phyloP scores from a whole-genome alignment of 1,284 basidiomycete genomes.

The Pyrrhoderma noxium region DNA sequence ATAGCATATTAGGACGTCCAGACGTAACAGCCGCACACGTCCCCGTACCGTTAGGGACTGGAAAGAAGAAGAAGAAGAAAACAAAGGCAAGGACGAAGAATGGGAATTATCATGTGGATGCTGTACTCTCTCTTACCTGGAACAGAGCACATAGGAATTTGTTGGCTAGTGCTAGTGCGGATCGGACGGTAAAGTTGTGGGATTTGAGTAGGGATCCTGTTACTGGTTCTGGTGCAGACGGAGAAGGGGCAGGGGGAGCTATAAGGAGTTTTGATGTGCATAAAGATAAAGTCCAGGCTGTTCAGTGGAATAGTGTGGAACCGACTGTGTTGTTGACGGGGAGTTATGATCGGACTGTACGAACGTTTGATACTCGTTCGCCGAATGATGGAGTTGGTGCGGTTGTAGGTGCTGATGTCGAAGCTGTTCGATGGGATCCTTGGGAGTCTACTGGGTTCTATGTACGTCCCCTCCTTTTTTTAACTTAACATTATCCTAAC shows the following conservation, averaged over 20 bases:
- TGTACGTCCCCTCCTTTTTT: conserved; percentile 40
- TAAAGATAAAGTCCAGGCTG: conserved; percentile 95
- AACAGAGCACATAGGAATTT: conserved; percentile 85
- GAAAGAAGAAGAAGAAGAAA: conserved; percentile 94
- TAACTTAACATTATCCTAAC: conserved; percentile 6
- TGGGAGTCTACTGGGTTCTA: conserved; percentile 87
- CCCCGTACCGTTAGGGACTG: conserved; percentile 71
- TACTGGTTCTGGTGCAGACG: conserved; percentile 25
- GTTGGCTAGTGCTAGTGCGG: conserved; percentile 88
- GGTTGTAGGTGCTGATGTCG: conserved; percentile 83
- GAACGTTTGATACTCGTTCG: conserved; percentile 87
- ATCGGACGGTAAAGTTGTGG: conserved; percentile 96
- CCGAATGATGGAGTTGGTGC: conserved; percentile 76
- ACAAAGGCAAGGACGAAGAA: conserved; percentile 64
- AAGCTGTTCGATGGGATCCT: conserved; percentile 93
- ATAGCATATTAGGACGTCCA: conserved; percentile 84
- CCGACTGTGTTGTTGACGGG: conserved; percentile 89
- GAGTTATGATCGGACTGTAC: conserved; percentile 88
- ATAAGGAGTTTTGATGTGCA: conserved; percentile 86
- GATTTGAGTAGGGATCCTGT: conserved; percentile 72
- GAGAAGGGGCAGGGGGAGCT: conserved; percentile 42
- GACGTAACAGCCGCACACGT: conserved; percentile 80
- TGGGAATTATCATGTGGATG: conserved; percentile 84
- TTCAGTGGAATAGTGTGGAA: conserved; percentile 89
- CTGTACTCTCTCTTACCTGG: conserved; percentile 90